phyloP scores from a whole-genome alignment of 257 asterid genomes.

The Petunia secreta region DNA sequence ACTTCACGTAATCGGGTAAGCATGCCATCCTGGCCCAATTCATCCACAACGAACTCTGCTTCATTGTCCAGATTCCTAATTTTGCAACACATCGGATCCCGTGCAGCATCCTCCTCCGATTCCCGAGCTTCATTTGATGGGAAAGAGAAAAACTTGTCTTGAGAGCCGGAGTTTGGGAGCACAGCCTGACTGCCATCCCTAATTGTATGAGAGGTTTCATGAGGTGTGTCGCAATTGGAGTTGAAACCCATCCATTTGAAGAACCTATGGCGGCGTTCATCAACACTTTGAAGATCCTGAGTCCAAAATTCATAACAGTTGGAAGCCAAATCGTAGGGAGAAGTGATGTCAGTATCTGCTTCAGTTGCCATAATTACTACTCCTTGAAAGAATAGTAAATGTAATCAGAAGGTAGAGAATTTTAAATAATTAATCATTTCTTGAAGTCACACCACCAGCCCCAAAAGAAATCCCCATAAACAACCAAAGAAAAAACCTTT shows the following conservation, averaged over 20 bases:
- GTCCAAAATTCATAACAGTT: conserved; percentile 77
- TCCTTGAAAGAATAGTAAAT: conserved; percentile 4
- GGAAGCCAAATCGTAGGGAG: conserved; percentile 40
- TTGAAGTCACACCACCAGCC: neutral
- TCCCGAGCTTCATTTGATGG: conserved; percentile 36
- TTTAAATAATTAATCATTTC: neutral
- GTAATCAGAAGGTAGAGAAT: neutral
- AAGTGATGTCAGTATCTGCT: conserved; percentile 52
- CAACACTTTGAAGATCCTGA: conserved; percentile 58
- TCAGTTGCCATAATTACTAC: conserved; percentile 47
- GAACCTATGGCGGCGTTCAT: conserved; percentile 69
- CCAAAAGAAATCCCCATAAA: neutral
- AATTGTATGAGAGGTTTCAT: conserved; percentile 42
- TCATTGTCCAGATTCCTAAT: conserved; percentile 57
- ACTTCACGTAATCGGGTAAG: conserved; percentile 50
- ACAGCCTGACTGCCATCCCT: conserved; percentile 45
- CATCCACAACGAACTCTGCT: conserved; percentile 53
- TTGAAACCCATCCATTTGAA: conserved; percentile 71
- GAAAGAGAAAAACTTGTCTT: conserved; percentile 44
- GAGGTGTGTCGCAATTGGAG: conserved; percentile 39
- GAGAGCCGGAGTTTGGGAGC: conserved; percentile 50
- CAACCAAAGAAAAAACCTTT: conserved; percentile 2
- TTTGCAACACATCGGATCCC: conserved; percentile 42
- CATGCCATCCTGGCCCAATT: conserved; percentile 48
- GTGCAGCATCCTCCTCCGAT: conserved; percentile 37